Evolutionary conservation across 2,329 filamentous ascomycete genomes (phyloP).

Genomic region (Neobulgaria alba): DNA sequence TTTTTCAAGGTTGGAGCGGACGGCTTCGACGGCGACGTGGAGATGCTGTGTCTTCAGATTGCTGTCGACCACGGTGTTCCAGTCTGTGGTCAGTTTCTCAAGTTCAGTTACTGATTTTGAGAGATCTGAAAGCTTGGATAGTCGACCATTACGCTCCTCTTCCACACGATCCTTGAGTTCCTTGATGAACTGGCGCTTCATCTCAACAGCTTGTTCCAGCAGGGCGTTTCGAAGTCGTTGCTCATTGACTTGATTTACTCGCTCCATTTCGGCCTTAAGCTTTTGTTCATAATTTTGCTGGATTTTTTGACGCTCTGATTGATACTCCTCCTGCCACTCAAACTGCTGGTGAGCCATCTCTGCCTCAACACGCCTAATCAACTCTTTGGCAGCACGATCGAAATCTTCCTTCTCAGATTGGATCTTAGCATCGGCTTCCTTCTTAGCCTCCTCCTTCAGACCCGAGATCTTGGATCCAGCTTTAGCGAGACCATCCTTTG

Average conservation of each 20-base stretch:
- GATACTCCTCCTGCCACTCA: constrained; percentile 82
- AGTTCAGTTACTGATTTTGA: constrained; percentile 71
- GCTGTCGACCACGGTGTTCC: constrained; percentile 82
- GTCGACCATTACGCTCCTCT: constrained; percentile 74
- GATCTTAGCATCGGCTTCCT: constrained; percentile 62
- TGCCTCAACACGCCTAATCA: constrained; percentile 80
- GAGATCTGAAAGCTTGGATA: constrained; percentile 78
- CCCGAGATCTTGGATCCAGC: constrained; percentile 70
- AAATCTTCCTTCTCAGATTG: constrained; percentile 60
- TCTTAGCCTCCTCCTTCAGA: constrained; percentile 63
- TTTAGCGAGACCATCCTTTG: constrained; percentile 72
- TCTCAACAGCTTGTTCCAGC: constrained; percentile 78
- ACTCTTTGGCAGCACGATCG: constrained; percentile 75
- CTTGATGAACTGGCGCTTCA: constrained; percentile 76
- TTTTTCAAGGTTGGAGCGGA: constrained; percentile 73
- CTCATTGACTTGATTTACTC: constrained; percentile 71
- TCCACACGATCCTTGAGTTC: constrained; percentile 79
- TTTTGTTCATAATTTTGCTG: constrained; percentile 71
- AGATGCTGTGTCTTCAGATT: constrained; percentile 94
- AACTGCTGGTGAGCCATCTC: constrained; percentile 75
- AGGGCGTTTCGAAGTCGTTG: constrained; percentile 78
- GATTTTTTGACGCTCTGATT: constrained; percentile 73
- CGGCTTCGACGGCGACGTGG: constrained; percentile 89
- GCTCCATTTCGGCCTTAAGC: constrained; percentile 68
- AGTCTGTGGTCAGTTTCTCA: constrained; percentile 78